Percentiles rank a stretch among this genome's conserved stretches.
Evolutionary conservation across 1,284 basidiomycete species (phyloP).

Genomic region (Chondrostereum purpureum): DNA sequence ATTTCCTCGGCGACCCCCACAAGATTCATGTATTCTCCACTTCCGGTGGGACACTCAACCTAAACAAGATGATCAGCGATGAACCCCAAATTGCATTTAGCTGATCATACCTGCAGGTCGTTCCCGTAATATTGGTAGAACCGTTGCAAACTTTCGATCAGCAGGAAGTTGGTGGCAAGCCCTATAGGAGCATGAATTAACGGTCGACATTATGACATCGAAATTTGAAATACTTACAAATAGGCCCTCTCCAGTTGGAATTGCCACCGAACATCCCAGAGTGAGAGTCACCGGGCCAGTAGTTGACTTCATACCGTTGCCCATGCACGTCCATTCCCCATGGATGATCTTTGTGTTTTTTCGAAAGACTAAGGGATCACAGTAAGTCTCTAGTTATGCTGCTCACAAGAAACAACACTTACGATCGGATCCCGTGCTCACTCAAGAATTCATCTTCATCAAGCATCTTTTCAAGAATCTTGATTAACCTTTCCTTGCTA

Average conservation of each 20-base stretch:
- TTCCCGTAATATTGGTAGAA: constrained; percentile 97
- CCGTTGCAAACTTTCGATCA: constrained; percentile 90
- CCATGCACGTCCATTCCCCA: constrained; percentile 95
- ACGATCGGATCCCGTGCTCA: constrained; percentile 94
- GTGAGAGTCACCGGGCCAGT: constrained; percentile 96
- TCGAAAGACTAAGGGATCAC: constrained; percentile 57
- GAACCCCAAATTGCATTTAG: not conserved
- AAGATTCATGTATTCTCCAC: constrained; percentile 93
- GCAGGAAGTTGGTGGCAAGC: constrained; percentile 92
- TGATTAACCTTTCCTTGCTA: constrained; percentile 83
- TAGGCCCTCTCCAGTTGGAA: constrained; percentile 91
- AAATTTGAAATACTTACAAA: constrained; percentile 47
- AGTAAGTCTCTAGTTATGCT: not conserved
- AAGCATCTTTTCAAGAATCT: constrained; percentile 93
- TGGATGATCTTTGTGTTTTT: constrained; percentile 85
- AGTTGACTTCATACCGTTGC: constrained; percentile 85
- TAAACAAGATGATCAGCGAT: constrained; percentile 17
- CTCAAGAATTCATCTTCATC: constrained; percentile 95
- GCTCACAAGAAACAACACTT: constrained; percentile 24
- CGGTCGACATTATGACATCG: not conserved
- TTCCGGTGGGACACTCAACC: constrained; percentile 94
- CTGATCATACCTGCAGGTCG: constrained; percentile 59
- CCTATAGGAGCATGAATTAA: constrained; percentile 33
- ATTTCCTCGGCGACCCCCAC: constrained; percentile 93
- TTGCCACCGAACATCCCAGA: constrained; percentile 99